These are phyloP conservation scores for Penicillium sp. DNA, from an alignment of 2,329 filamentous ascomycete species.

Conservation along the genomic window DNA sequence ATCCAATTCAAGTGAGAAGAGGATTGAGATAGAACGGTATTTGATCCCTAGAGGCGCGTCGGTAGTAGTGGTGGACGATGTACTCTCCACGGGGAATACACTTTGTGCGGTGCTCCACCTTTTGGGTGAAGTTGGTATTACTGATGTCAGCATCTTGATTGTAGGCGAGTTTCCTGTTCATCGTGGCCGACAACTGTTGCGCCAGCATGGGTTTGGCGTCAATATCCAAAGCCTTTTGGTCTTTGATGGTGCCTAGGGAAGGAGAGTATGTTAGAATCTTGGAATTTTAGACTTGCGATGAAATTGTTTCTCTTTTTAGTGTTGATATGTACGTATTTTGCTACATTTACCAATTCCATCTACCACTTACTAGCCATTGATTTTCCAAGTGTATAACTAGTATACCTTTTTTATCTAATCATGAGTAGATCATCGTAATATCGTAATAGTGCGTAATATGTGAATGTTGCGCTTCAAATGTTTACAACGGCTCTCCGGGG, in stretches of 20 bases:
- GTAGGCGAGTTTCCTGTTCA: constrained; percentile 61
- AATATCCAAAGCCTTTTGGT: background rate
- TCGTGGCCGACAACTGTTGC: constrained; percentile 51
- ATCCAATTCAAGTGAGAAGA: constrained; percentile 31
- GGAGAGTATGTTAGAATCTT: background rate
- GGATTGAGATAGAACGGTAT: constrained; percentile 53
- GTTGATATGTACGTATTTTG: background rate
- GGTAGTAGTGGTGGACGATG: constrained; percentile 62
- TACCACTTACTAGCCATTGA: background rate
- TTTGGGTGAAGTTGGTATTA: constrained; percentile 46
- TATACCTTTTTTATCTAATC: too few relatives aligned
- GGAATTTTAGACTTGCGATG: background rate
- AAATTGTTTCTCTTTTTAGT: background rate
- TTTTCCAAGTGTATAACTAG: too few relatives aligned
- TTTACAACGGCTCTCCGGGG: background rate
- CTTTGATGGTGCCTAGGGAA: background rate
- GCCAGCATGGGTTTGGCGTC: constrained; percentile 33
- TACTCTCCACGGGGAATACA: constrained; percentile 57
- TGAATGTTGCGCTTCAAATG: background rate
- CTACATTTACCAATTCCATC: background rate
- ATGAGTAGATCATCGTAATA: background rate
- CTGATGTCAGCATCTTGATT: constrained; percentile 51
- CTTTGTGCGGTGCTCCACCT: constrained; percentile 55
- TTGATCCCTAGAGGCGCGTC: constrained; percentile 41
- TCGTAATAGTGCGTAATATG: too few relatives aligned